phyloP scores from a whole-genome alignment of 2,329 filamentous ascomycete species.

The Phoma herbarum region DNA sequence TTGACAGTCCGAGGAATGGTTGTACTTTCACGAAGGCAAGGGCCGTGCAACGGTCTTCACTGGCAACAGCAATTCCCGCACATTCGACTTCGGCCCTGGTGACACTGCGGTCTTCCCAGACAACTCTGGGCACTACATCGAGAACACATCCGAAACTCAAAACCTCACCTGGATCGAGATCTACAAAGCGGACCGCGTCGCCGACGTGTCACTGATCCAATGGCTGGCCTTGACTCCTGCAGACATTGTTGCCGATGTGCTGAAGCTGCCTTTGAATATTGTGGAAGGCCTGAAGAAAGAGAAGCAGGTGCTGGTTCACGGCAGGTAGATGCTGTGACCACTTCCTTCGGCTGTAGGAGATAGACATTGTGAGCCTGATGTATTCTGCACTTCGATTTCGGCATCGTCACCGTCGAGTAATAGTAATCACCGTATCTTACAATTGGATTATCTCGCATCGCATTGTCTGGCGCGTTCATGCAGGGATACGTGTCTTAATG shows the following conservation, averaged over 20 bases:
- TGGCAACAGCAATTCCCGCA: background rate
- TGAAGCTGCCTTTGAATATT: slow-evolving; percentile 65
- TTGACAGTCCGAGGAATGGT: background rate
- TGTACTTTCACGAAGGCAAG: background rate
- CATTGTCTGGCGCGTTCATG: background rate
- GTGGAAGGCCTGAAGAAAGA: slow-evolving; percentile 68
- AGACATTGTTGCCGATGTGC: background rate
- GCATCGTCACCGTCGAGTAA: background rate
- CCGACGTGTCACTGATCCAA: slow-evolving; percentile 72
- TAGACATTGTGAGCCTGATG: background rate
- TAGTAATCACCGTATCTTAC: background rate
- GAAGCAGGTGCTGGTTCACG: slow-evolving; percentile 65
- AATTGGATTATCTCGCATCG: background rate
- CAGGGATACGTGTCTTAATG: background rate
- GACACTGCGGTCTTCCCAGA: background rate
- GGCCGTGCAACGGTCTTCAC: background rate
- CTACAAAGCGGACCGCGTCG: slow-evolving; percentile 72
- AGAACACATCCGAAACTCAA: slow-evolving; percentile 64
- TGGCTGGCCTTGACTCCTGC: slow-evolving; percentile 59
- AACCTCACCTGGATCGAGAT: slow-evolving; percentile 74
- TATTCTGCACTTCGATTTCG: background rate
- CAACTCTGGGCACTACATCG: background rate
- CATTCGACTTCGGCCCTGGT: background rate
- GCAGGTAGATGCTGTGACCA: background rate
- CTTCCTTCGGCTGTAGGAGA: background rate